A percentile compares a stretch with the other conserved stretches of the same genome.
Evolutionary conservation across 495 filamentous ascomycete genomes (phyloP).

Genomic region (Chaetomium cochliodes): DNA sequence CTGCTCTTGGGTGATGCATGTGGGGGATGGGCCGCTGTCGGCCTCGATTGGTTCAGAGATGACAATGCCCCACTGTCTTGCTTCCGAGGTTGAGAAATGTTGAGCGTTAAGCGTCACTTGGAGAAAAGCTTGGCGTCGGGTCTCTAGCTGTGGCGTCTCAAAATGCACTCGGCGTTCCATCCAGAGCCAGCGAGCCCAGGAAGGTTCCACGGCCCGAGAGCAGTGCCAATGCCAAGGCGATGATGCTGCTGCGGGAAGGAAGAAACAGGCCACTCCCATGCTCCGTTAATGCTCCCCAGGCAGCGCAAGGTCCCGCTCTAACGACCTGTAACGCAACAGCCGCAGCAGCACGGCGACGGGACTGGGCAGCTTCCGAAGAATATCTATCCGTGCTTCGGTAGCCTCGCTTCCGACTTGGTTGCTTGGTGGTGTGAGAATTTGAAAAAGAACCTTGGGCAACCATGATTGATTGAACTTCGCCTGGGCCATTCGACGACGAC

Average conservation of each 20-base stretch:
- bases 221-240: slow-evolving; percentile 2
- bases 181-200: too few relatives aligned
- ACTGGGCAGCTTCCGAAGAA: too few relatives aligned
- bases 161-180: neutral
- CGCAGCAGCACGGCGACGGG: slow-evolving; percentile 2
- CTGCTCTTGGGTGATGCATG: neutral
- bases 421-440: neutral
- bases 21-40: neutral
- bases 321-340: slow-evolving; percentile 1
- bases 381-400: neutral
- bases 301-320: neutral
- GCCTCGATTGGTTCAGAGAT: neutral
- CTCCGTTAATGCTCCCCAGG: too few relatives aligned
- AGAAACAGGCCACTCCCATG: neutral
- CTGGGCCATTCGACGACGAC: neutral
- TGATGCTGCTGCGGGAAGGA: neutral
- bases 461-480: slow-evolving; percentile 1
- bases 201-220: neutral
- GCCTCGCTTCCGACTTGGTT: neutral
- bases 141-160: too few relatives aligned
- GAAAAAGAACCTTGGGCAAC: neutral
- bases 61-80: neutral
- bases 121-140: slow-evolving; percentile 18
- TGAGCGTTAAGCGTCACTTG: slow-evolving; percentile 19
- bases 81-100: slow-evolving; percentile 21